phyloP scores from a whole-genome alignment of 2,329 filamentous ascomycete species.

The Lachnellula arida region DNA sequence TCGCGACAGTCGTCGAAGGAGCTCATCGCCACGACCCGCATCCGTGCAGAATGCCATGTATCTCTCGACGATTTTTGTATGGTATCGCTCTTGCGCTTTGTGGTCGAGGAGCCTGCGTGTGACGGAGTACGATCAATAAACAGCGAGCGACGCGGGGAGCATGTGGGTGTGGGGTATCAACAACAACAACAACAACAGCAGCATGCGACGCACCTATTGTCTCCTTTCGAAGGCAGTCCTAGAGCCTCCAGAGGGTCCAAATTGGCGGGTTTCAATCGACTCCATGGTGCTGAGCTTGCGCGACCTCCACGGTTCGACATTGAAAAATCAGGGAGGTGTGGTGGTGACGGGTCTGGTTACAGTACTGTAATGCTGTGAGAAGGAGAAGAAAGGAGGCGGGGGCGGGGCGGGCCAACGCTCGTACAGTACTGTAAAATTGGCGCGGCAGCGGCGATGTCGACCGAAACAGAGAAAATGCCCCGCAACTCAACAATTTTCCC shows the following conservation, averaged over 20 bases:
- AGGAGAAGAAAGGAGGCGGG: neutral
- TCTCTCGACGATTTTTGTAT: slow-evolving; percentile 78
- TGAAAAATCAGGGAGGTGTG: slow-evolving; percentile 4
- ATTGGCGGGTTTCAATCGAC: slow-evolving; percentile 67
- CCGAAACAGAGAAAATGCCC: neutral
- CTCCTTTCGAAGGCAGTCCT: slow-evolving; percentile 86
- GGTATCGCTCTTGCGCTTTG: slow-evolving; percentile 80
- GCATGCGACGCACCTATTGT: slow-evolving; percentile 59
- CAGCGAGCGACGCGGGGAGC: neutral
- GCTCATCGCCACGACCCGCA: slow-evolving; percentile 63
- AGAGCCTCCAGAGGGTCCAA: slow-evolving; percentile 75
- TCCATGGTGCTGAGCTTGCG: slow-evolving; percentile 55
- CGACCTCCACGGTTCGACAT: slow-evolving; percentile 32
- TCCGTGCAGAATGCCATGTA: slow-evolving; percentile 87
- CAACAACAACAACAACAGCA: too few relatives aligned
- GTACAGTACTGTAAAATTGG: neutral
- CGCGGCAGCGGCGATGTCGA: neutral
- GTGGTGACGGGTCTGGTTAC: neutral
- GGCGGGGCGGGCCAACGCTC: neutral
- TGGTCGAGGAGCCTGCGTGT: slow-evolving; percentile 60
- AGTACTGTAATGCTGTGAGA: neutral
- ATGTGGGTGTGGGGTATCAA: neutral
- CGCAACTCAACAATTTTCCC: slow-evolving; percentile 1
- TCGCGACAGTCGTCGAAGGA: slow-evolving; percentile 70
- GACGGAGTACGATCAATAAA: slow-evolving; percentile 11